Evolutionary conservation across 257 asterid genomes (phyloP), one percentile per base, ranked within the genome.

Genomic region (Henckelia pumila): DNA sequence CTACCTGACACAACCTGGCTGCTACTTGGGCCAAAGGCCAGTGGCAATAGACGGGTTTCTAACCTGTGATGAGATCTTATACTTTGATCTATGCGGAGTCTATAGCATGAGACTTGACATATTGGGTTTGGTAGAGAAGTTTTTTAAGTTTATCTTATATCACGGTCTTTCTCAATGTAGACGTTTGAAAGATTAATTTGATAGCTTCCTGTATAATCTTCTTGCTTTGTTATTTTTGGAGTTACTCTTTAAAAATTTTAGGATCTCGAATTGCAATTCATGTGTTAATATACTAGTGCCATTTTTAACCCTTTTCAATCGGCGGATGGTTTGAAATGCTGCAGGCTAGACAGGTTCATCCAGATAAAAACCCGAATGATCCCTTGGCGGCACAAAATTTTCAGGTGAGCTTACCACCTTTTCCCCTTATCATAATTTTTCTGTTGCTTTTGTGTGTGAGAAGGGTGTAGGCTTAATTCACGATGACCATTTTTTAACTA

Each of bases 271-370:
- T 28, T 28, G 6, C 30, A 44, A 16, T 16, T 44, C 53, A 16
- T 1, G 2, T 16, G 21, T 16, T 47, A 6, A 47, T 17, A 17
- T 47, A 4, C 55, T 1, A 47, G 19, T 47, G 20, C 55, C 55
- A 44, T 40, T 32, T 11, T 66, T 47, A 60, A 59, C 6, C 2
- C 20, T 49, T 68, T 71, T 52, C 60, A 49, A 69, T 56, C 49
- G 59, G 56, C 21, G 60, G 28, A 26, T 75, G 73, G 60, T 44
- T 67, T 59, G 68, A 68, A 40, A 29, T 70, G 4, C 74, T 77
- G 83, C 76, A 94, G 99, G 99, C 99, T 22, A 86, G 97, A 52
- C 95, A 94, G 81, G 99, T 94, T 76, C 99, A 94, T 80, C 99
- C 99, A 22, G 99, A 94, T 79, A 94, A 94, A 84, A 94, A 94